These are phyloP conservation scores for Xenosphaeropsis pyriputrescens DNA, from an alignment of 2,329 filamentous ascomycete species.

Conservation along the genomic window DNA sequence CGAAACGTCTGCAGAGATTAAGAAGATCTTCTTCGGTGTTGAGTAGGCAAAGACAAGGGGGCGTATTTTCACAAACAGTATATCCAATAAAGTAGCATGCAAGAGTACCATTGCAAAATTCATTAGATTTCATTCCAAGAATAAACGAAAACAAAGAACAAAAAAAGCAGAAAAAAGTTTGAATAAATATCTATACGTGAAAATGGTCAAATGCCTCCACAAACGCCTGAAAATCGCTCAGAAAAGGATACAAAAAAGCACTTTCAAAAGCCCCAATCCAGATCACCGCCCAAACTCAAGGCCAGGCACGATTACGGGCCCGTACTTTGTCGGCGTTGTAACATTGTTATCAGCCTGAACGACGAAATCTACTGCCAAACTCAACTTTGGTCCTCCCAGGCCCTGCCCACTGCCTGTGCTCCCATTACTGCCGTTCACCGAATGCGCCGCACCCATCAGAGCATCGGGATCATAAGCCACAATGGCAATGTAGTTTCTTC, in stretches of 20 bases:
- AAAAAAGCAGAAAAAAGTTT: too few relatives aligned
- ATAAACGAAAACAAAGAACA: too few relatives aligned
- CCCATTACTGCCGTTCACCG: conserved; percentile 14
- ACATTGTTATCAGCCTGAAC: conserved; percentile 83
- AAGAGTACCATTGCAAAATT: too few relatives aligned
- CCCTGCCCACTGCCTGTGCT: conserved; percentile 26
- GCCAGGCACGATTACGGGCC: conserved; percentile 86
- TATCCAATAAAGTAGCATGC: too few relatives aligned
- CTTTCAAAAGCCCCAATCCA: neutral
- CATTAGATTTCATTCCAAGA: too few relatives aligned
- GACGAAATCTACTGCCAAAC: conserved; percentile 89
- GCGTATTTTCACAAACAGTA: too few relatives aligned
- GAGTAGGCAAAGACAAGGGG: neutral
- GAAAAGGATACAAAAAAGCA: too few relatives aligned
- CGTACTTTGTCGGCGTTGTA: conserved; percentile 81
- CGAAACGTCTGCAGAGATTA: conserved; percentile 68
- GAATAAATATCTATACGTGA: too few relatives aligned
- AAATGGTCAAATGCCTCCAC: too few relatives aligned
- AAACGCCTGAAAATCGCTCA: too few relatives aligned
- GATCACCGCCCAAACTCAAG: conserved; percentile 54
- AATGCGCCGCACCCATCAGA: conserved; percentile 22
- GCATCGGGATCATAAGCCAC: conserved; percentile 89
- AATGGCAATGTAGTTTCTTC: conserved; percentile 83
- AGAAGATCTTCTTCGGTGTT: conserved; percentile 61
- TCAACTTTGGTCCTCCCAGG: conserved; percentile 44